Evolutionary conservation across 345 rosid genomes (phyloP).

Genomic region (Brassica cretica): DNA sequence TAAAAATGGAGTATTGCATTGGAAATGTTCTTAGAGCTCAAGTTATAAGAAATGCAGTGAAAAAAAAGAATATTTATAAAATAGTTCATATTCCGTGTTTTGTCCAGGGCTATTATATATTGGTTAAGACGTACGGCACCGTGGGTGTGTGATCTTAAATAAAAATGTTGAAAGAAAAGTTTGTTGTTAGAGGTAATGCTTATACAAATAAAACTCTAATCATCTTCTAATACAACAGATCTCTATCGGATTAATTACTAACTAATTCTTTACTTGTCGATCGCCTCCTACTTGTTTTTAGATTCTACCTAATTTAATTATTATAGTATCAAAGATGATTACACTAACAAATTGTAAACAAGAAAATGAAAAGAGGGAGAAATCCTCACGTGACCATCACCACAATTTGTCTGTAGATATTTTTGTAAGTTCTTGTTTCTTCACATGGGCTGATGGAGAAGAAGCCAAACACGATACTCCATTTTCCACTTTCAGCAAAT

Average conservation of each 20-base stretch:
- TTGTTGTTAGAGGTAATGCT: slow-evolving; percentile 7
- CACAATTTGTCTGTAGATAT: slow-evolving; percentile 12
- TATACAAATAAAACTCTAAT: background rate
- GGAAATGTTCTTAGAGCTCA: no score
- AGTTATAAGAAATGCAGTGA: no score
- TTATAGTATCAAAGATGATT: background rate
- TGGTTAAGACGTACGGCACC: no score
- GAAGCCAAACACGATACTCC: slow-evolving; percentile 11
- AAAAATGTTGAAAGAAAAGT: background rate
- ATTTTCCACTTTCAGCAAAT: slow-evolving; percentile 14
- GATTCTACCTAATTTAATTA: slow-evolving; percentile 4
- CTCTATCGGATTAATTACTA: background rate
- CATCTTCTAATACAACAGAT: background rate
- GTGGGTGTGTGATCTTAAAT: background rate
- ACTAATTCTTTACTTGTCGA: no score
- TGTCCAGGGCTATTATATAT: no score
- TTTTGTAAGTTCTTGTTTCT: no score
- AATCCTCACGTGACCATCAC: slow-evolving; percentile 28
- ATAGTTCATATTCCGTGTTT: no score
- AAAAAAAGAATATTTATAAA: no score
- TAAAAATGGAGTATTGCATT: no score
- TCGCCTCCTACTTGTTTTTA: no score
- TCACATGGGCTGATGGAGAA: slow-evolving; percentile 5
- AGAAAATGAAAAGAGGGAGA: background rate
- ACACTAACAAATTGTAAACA: background rate